Conservation (phyloP, 2,329 filamentous ascomycete genomes). For the Pyricularia pennisetigena region DNA sequence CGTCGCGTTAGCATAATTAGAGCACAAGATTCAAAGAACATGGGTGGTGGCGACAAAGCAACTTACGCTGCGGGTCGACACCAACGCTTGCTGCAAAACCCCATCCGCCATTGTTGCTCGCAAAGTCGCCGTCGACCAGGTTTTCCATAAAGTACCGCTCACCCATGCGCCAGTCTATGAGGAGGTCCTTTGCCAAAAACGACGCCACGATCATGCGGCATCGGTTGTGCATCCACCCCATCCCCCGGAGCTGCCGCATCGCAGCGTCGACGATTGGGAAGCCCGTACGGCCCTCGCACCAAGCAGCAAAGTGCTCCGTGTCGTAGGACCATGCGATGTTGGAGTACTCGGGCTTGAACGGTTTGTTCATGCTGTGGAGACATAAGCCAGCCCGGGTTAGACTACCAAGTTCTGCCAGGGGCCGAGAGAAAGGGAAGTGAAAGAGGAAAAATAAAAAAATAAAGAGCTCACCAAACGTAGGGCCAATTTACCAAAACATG, state of each 20-base stretch:
- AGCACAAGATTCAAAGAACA: neutral
- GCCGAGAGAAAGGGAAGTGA: too few relatives aligned
- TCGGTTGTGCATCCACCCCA: slow-evolving; percentile 77
- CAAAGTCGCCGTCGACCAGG: slow-evolving; percentile 70
- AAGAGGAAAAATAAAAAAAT: neutral
- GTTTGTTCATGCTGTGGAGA: slow-evolving; percentile 43
- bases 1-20: slow-evolving; percentile 24
- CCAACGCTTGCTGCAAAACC: slow-evolving; percentile 33
- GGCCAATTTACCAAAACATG: slow-evolving; percentile 82
- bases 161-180: slow-evolving; percentile 76
- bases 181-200: slow-evolving; percentile 70
- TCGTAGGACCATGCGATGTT: slow-evolving; percentile 79
- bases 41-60: neutral
- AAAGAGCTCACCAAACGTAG: slow-evolving; percentile 58
- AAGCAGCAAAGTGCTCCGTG: slow-evolving; percentile 56
- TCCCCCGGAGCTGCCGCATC: slow-evolving; percentile 64
- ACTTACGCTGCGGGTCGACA: slow-evolving; percentile 15
- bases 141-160: slow-evolving; percentile 78
- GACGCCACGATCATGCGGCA: slow-evolving; percentile 77
- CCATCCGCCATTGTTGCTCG: slow-evolving; percentile 62
- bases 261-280: slow-evolving; percentile 80
- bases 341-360: slow-evolving; percentile 71
- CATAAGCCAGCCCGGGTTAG: neutral
- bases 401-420: neutral
- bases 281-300: slow-evolving; percentile 66